These are phyloP conservation scores for Wallacemonas collosoma DNA, from an alignment of 208 protist species.

Conservation along the genomic window DNA sequence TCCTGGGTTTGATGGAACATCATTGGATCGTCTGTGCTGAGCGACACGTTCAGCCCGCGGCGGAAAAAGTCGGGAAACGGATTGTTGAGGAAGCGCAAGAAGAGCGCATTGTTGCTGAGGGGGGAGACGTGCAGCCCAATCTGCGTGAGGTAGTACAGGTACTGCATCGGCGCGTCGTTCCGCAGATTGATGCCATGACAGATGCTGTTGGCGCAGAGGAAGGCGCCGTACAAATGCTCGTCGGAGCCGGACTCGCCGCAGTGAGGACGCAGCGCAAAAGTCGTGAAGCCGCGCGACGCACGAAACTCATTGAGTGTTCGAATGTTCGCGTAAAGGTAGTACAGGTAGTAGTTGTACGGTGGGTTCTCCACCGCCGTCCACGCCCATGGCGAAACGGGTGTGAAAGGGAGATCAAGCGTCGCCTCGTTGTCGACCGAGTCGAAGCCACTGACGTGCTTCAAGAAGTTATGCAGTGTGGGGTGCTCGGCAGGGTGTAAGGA, in stretches of 20 bases:
- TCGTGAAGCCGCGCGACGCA: constrained; percentile 88
- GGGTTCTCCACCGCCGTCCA: constrained; percentile 97
- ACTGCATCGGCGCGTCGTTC: constrained; percentile 96
- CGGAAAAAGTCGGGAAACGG: constrained; percentile 97
- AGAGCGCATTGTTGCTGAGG: constrained; percentile 99
- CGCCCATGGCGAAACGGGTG: constrained; percentile 81
- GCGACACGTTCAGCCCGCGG: constrained; percentile 97
- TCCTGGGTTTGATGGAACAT: constrained; percentile 98
- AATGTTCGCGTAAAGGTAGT: constrained; percentile 99
- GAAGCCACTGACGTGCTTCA: constrained; percentile 97
- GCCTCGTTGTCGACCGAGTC: constrained; percentile 99
- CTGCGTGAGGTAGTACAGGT: constrained; percentile 99
- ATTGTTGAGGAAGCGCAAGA: constrained; percentile 97
- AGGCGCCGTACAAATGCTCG: constrained; percentile 94
- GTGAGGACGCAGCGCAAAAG: constrained; percentile 98
- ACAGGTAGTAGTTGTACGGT: constrained; percentile 99
- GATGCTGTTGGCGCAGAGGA: constrained; percentile 96
- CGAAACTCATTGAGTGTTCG: constrained; percentile 97
- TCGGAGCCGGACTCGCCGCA: constrained; percentile 95
- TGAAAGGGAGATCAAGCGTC: constrained; percentile 91
- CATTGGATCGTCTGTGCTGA: constrained; percentile 97
- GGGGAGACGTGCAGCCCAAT: constrained; percentile 98
- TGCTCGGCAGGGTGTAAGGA: constrained; percentile 95
- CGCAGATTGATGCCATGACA: constrained; percentile 98
- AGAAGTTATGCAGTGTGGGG: constrained; percentile 96